These are phyloP conservation scores for Xylariomycetidae sp. DNA, from an alignment of 2,329 filamentous ascomycete species.

Conservation along the genomic window DNA sequence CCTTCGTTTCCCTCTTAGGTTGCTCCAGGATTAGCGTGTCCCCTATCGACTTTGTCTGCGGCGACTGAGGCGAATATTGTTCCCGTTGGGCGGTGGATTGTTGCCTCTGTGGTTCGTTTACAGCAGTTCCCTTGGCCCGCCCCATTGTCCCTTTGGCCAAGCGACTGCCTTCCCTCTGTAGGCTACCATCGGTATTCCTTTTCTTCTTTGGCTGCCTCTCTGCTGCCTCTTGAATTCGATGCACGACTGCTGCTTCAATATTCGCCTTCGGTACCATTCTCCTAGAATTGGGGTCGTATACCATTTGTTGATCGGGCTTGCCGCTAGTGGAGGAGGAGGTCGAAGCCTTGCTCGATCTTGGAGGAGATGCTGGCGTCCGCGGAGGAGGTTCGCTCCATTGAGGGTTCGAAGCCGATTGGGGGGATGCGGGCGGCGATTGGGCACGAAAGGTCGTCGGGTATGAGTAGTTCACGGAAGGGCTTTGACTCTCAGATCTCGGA, in stretches of 20 bases:
- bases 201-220: constrained; percentile 37
- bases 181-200: constrained; percentile 31
- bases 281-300: constrained; percentile 61
- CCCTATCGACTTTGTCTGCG: too few relatives aligned
- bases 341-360: constrained; percentile 19
- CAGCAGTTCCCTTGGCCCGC: constrained; percentile 41
- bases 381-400: constrained; percentile 11
- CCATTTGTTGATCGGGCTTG: constrained; percentile 30
- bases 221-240: constrained; percentile 32
- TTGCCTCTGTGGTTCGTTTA: constrained; percentile 28
- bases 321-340: constrained; percentile 11
- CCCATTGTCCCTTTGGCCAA: constrained; percentile 48
- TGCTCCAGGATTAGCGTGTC: too few relatives aligned
- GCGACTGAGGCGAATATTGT: too few relatives aligned
- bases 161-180: constrained; percentile 38
- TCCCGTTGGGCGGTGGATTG: constrained; percentile 12
- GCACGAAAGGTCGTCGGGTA: constrained; percentile 43
- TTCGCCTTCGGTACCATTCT: constrained; percentile 48
- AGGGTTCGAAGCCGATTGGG: constrained; percentile 15
- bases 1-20: too few relatives aligned
- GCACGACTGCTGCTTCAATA: constrained; percentile 31
- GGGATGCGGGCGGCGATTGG: constrained; percentile 33
- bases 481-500: constrained; percentile 41
- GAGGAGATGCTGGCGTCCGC: constrained; percentile 11
- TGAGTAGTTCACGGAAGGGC: constrained; percentile 51